Conservation (phyloP, 257 asterid genomes). For the Penstemon davidsonii region DNA sequence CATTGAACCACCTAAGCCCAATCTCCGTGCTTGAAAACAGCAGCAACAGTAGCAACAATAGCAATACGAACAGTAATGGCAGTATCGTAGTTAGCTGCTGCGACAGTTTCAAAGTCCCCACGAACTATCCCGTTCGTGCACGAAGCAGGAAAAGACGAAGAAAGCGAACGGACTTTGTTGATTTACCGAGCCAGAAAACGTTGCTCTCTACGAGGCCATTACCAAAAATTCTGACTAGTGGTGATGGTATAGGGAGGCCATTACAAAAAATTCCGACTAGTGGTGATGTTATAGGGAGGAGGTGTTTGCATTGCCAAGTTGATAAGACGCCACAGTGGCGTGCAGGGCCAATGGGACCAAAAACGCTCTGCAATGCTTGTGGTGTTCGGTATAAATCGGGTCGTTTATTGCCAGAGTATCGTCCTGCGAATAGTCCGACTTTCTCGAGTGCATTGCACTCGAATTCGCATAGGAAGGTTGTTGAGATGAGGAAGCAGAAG, state of each 20-base stretch:
- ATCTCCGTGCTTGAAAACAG: conserved; percentile 48
- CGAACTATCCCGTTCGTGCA: conserved; percentile 50
- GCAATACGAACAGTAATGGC: conserved; percentile 34
- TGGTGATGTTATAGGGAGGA: conserved; percentile 52
- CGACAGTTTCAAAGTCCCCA: conserved; percentile 53
- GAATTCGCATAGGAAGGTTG: conserved; percentile 74
- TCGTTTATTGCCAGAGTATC: conserved; percentile 80
- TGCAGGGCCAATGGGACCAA: conserved; percentile 83
- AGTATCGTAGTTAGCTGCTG: conserved; percentile 46
- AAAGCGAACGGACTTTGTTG: conserved; percentile 30
- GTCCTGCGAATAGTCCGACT: conserved; percentile 81
- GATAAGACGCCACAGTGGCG: conserved; percentile 92
- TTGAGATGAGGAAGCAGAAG: conserved; percentile 85
- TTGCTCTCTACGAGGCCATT: conserved; percentile 34
- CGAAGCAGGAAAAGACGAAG: conserved; percentile 49
- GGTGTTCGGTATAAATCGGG: conserved; percentile 88
- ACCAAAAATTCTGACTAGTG: conserved; percentile 8
- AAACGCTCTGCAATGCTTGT: conserved; percentile 83
- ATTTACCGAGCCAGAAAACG: conserved; percentile 33
- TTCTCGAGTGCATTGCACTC: conserved; percentile 62
- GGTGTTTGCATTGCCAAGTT: conserved; percentile 73
- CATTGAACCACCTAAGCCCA: conserved; percentile 44
- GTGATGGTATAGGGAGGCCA: conserved; percentile 46
- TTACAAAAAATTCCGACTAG: not conserved
- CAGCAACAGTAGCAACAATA: conserved; percentile 36